Evolutionary conservation across 805 yeast genomes (phyloP).

Genomic region (Sungouiozyma intestinalis): DNA sequence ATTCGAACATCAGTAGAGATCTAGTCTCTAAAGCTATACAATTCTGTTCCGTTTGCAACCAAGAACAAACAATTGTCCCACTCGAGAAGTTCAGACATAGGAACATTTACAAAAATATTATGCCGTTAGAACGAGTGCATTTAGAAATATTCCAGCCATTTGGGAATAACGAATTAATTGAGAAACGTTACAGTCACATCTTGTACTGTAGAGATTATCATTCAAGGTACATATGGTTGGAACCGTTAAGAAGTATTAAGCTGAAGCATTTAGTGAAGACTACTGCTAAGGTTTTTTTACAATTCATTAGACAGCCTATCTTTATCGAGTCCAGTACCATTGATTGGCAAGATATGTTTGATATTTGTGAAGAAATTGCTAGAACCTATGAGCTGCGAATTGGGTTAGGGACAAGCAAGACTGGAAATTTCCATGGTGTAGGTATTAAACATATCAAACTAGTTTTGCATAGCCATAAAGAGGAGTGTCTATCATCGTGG

Average conservation of each 20-base stretch:
- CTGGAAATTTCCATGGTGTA: slow-evolving; percentile 10
- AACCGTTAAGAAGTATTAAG: slow-evolving; percentile 19
- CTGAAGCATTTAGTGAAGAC: slow-evolving; percentile 13
- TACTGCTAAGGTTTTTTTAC: slow-evolving; percentile 12
- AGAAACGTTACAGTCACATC: slow-evolving; percentile 20
- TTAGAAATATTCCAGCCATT: slow-evolving; percentile 24
- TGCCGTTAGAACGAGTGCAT: slow-evolving; percentile 24
- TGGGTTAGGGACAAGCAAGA: slow-evolving; percentile 20
- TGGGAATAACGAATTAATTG: slow-evolving; percentile 12
- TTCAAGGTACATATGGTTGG: slow-evolving; percentile 23
- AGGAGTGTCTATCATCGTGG: slow-evolving; percentile 20
- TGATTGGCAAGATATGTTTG: slow-evolving; percentile 23
- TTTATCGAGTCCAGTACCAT: slow-evolving; percentile 22
- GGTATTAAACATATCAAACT: slow-evolving; percentile 15
- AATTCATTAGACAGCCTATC: slow-evolving; percentile 20
- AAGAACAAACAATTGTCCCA: slow-evolving; percentile 7
- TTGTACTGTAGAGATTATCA: slow-evolving; percentile 22
- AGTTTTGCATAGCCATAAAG: slow-evolving; percentile 8
- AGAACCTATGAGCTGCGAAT: slow-evolving; percentile 13
- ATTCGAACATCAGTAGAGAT: slow-evolving; percentile 20
- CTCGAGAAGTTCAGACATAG: slow-evolving; percentile 9
- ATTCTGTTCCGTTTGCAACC: slow-evolving; percentile 25
- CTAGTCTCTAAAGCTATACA: slow-evolving; percentile 11
- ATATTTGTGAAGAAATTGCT: slow-evolving; percentile 18
- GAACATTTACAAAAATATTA: slow-evolving; percentile 12